Conservation (phyloP, 495 filamentous ascomycete species). For the Tetracladium marchalianum region DNA sequence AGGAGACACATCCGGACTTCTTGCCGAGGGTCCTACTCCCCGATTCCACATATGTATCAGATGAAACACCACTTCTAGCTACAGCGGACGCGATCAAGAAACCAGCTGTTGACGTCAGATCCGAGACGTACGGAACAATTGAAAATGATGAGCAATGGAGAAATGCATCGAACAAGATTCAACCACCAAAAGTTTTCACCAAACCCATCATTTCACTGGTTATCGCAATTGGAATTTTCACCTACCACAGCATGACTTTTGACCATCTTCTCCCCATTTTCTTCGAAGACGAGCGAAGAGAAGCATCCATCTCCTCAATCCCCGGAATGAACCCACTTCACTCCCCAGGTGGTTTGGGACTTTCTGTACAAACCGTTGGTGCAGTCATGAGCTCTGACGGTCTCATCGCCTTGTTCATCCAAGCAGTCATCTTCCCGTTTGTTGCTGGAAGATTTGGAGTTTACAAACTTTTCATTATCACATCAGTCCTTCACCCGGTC, state of each 20-base stretch:
- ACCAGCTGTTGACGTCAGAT: constrained; percentile 59
- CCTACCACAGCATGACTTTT: constrained; percentile 85
- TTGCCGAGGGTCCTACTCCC: constrained; percentile 10
- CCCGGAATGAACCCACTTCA: constrained; percentile 7
- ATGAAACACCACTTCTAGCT: constrained; percentile 17
- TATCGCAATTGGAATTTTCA: constrained; percentile 80
- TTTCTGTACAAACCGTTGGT: constrained; percentile 73
- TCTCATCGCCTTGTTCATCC: constrained; percentile 70
- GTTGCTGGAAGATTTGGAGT: constrained; percentile 14
- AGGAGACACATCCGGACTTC: constrained; percentile 81
- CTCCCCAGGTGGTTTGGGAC: constrained; percentile 77
- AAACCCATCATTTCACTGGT: constrained; percentile 72
- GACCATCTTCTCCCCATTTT: constrained; percentile 92
- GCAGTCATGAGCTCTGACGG: constrained; percentile 80
- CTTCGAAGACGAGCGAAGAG: constrained; percentile 29
- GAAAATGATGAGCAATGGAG: constrained; percentile 14
- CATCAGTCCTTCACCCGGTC: constrained; percentile 70
- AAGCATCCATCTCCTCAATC: background rate
- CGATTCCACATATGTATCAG: constrained; percentile 16
- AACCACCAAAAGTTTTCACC: constrained; percentile 52
- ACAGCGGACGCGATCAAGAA: constrained; percentile 42
- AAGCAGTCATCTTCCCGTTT: constrained; percentile 34
- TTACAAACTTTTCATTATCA: constrained; percentile 52
- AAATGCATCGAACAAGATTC: constrained; percentile 14
- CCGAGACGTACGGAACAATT: constrained; percentile 38